Evolutionary conservation across 352 stramenopile species (phyloP).

Genomic region (Globisporangium orthogonon): DNA sequence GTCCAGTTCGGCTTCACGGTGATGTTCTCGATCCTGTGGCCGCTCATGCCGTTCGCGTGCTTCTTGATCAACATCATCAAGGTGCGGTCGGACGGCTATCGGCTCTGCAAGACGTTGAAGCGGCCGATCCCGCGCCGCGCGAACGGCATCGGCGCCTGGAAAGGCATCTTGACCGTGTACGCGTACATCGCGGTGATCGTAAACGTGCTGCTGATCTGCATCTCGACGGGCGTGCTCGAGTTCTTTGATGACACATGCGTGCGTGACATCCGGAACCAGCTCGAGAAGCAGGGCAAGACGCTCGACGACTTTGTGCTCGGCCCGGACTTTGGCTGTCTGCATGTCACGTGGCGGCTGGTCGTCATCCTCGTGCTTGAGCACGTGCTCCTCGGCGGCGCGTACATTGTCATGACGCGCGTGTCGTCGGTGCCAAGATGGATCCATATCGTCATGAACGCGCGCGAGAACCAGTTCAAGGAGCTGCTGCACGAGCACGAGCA

Average conservation of each 20-base stretch:
- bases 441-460: conserved; percentile 37
- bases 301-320: conserved; percentile 61
- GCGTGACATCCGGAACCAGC: conserved; percentile 41
- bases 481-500: conserved; percentile 42
- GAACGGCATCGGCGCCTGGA: conserved; percentile 74
- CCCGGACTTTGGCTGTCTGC: conserved; percentile 56
- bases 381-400: conserved; percentile 41
- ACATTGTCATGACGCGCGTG: conserved; percentile 45
- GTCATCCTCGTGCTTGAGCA: conserved; percentile 59
- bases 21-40: conserved; percentile 81
- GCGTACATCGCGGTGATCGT: conserved; percentile 68
- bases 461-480: conserved; percentile 64
- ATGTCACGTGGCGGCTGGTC: conserved; percentile 47
- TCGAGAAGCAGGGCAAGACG: conserved; percentile 58
- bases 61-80: conserved; percentile 72
- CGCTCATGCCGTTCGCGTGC: conserved; percentile 65
- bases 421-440: conserved; percentile 50
- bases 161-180: conserved; percentile 43
- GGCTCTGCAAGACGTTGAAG: conserved; percentile 64
- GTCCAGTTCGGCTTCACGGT: conserved; percentile 73
- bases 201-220: conserved; percentile 65
- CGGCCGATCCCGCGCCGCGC: conserved; percentile 58
- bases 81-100: conserved; percentile 54
- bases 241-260: conserved; percentile 62
- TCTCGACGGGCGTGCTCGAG: conserved; percentile 62